Conservation (phyloP, 116 monocot genomes). For the Iris pallida region DNA sequence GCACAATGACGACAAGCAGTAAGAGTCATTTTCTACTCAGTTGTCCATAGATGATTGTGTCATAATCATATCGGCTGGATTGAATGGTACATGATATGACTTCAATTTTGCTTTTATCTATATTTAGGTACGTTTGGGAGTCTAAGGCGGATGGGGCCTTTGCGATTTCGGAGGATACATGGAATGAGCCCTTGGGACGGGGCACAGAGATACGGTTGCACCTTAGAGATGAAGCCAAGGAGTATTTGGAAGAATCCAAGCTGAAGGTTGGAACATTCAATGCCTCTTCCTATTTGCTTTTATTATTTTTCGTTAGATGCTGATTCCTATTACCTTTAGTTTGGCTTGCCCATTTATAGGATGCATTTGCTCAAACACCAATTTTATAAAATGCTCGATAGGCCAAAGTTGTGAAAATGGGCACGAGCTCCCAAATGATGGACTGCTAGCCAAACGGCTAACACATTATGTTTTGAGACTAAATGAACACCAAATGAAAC, state of each 20-base stretch:
- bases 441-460: no score
- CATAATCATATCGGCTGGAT: background rate
- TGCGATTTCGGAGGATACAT: constrained; percentile 85
- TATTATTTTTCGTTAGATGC: background rate
- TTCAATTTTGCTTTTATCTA: background rate
- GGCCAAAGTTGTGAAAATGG: no score
- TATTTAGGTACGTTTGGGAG: constrained; percentile 78
- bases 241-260: constrained; percentile 76
- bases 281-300: background rate
- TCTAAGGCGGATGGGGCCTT: constrained; percentile 93
- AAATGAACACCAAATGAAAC: no score
- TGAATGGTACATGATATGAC: background rate
- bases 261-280: constrained; percentile 43
- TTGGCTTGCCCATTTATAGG: no score
- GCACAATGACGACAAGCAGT: constrained; percentile 96
- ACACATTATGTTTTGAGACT: no score
- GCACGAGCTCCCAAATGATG: no score
- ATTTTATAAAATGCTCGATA: no score
- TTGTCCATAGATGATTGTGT: background rate
- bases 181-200: constrained; percentile 87
- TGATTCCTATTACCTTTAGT: no score
- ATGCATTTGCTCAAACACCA: no score
- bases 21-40: constrained; percentile 15
- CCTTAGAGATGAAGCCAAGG: constrained; percentile 79
- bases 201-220: constrained; percentile 87